Conservation (phyloP, 257 asterid species). For the Jacaranda copaia region DNA sequence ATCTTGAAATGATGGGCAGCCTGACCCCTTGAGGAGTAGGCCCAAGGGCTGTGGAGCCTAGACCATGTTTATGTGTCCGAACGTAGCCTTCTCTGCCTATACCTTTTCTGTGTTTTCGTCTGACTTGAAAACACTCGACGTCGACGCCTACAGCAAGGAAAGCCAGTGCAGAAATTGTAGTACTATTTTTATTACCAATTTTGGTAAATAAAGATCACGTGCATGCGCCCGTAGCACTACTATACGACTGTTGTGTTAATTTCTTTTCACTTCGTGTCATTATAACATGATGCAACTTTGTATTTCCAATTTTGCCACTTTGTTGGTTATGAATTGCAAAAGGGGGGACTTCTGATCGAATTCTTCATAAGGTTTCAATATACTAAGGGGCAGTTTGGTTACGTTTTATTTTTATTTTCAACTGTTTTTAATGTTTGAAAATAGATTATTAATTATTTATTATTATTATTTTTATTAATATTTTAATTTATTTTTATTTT, state of each 20-base stretch:
- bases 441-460: no score
- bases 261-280: no score
- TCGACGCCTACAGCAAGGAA: background rate
- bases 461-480: no score
- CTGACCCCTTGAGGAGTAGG: background rate
- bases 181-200: conserved; percentile 14
- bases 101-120: background rate
- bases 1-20: background rate
- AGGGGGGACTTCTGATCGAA: no score
- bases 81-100: no score
- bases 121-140: background rate
- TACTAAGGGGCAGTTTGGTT: no score
- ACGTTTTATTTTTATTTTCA: no score
- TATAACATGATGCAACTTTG: background rate
- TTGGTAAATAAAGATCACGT: background rate
- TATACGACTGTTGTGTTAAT: no score
- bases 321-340: no score
- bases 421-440: no score
- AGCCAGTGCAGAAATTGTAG: conserved; percentile 18
- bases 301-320: background rate
- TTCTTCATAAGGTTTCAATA: no score
- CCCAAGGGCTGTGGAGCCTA: background rate
- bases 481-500: no score
- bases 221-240: background rate
- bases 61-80: background rate